Conservation (phyloP, 2,329 filamentous ascomycete genomes). For the Trichoderma semiorbis region DNA sequence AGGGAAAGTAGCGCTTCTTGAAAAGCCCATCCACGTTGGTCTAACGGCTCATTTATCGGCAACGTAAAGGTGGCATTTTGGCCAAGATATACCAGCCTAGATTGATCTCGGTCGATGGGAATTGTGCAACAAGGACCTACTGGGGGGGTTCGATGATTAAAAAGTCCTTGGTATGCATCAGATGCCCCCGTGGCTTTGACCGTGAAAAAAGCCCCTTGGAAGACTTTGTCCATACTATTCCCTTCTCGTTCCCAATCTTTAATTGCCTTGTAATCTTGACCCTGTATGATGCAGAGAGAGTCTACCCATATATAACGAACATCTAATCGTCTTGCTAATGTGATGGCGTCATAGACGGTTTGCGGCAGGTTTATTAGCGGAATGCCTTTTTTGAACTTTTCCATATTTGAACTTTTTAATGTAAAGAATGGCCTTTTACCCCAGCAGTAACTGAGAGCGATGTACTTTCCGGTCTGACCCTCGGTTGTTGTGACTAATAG, state of each 20-base stretch:
- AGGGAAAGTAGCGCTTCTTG: not conserved
- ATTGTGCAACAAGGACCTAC: not conserved
- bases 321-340: not conserved
- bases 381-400: not conserved
- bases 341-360: not conserved
- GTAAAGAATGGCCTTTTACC: not conserved
- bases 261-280: not conserved
- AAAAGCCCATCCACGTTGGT: not conserved
- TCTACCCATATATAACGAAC: not conserved
- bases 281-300: not conserved
- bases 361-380: not conserved
- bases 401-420: not conserved
- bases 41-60: not conserved
- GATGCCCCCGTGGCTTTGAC: not conserved
- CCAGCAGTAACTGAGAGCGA: not conserved
- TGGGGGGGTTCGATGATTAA: not conserved
- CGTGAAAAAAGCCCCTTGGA: not conserved
- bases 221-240: not conserved
- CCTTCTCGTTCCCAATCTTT: not conserved
- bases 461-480: not conserved
- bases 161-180: not conserved
- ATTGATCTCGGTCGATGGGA: not conserved
- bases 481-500: not conserved
- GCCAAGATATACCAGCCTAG: not conserved
- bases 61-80: not conserved